A percentile compares a stretch with the other conserved stretches of the same genome.
phyloP scores from a whole-genome alignment of 176 grass and related monocot genomes.

The Alopecurus myosuroides region DNA sequence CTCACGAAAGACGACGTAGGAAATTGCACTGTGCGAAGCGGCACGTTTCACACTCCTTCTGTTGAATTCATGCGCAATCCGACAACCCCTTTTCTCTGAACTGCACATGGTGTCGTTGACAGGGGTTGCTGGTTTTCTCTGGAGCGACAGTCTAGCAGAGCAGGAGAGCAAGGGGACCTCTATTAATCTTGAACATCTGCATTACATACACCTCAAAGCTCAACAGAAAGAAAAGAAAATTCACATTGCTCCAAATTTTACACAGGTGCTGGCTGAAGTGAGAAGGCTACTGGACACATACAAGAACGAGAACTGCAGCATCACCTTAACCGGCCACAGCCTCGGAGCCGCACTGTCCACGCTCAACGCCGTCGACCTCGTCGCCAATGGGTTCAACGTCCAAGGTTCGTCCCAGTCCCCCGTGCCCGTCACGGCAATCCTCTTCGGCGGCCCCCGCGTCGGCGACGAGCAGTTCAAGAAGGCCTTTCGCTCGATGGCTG shows the following conservation, averaged over 20 bases:
- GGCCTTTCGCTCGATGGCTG: slow-evolving; percentile 28
- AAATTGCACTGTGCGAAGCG: neutral
- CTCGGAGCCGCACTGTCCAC: slow-evolving; percentile 59
- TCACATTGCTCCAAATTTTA: neutral
- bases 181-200: neutral
- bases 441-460: slow-evolving; percentile 72
- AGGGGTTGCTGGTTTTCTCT: slow-evolving; percentile 13
- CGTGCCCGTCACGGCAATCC: slow-evolving; percentile 48
- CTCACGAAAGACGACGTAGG: neutral
- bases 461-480: slow-evolving; percentile 62
- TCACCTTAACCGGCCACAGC: slow-evolving; percentile 73
- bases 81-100: neutral
- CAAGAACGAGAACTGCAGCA: slow-evolving; percentile 54
- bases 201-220: neutral
- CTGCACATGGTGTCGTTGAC: slow-evolving; percentile 1
- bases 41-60: slow-evolving; percentile 34
- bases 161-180: neutral
- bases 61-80: neutral
- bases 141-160: neutral
- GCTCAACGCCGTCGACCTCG: slow-evolving; percentile 61
- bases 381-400: slow-evolving; percentile 37
- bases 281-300: slow-evolving; percentile 31
- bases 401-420: neutral
- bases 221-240: neutral
- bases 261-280: slow-evolving; percentile 43